phyloP scores from a whole-genome alignment of 75 land plant genomes.

The Adiantum capillusveneris region DNA sequence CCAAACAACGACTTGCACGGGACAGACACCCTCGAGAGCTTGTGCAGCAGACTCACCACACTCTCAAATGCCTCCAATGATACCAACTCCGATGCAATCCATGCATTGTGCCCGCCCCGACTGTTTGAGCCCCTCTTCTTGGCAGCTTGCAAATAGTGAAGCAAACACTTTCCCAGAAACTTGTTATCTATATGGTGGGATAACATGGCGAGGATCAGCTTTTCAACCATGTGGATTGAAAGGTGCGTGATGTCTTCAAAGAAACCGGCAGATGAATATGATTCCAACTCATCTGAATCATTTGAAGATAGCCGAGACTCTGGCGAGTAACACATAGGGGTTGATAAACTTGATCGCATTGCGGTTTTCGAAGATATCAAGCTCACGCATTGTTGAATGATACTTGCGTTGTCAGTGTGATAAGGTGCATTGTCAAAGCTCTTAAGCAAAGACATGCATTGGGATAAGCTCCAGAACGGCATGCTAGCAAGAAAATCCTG shows the following conservation, averaged over 20 bases:
- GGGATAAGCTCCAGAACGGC: conserved; percentile 57
- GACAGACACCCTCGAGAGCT: conserved; percentile 42
- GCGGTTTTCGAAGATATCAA: conserved; percentile 33
- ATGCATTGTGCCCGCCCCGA: conserved; percentile 8
- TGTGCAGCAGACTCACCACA: conserved; percentile 44
- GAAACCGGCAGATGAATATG: conserved; percentile 46
- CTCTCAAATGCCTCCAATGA: conserved; percentile 37
- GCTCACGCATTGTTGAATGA: conserved; percentile 58
- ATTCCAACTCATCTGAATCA: conserved; percentile 28
- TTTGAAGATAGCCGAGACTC: conserved; percentile 33
- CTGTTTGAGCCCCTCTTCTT: conserved; percentile 13
- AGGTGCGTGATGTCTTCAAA: conserved; percentile 63
- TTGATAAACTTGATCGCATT: conserved; percentile 42
- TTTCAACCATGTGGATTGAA: conserved; percentile 34
- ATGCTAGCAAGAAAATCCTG: conserved; percentile 43
- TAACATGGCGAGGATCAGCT: conserved; percentile 43
- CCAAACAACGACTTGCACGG: conserved; percentile 64
- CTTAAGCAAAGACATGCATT: conserved; percentile 46
- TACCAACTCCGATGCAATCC: conserved; percentile 7
- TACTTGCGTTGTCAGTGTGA: conserved; percentile 26
- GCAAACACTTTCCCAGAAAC: conserved; percentile 52
- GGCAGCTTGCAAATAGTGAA: conserved; percentile 47
- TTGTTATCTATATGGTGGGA: conserved; percentile 37
- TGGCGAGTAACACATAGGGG: conserved; percentile 28
- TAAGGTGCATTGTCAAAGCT: conserved; percentile 41